Conservation (phyloP, 2,329 filamentous ascomycete genomes). For the Akanthomyces lecanii region DNA sequence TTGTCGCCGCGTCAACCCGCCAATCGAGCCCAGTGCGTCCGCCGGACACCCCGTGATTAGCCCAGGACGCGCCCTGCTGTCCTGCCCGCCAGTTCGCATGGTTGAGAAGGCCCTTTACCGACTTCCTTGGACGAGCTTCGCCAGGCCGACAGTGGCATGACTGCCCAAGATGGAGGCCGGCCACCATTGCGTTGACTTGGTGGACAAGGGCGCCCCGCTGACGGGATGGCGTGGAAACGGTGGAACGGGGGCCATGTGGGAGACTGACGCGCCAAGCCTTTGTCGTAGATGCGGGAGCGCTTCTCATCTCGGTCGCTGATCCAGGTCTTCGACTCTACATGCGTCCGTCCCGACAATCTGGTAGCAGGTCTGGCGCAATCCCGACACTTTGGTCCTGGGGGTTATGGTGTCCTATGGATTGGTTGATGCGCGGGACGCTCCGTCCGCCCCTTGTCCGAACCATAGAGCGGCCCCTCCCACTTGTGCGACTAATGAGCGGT, state of each 20-base stretch:
- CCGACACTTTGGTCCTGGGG: slow-evolving; percentile 16
- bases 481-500: slow-evolving; percentile 18
- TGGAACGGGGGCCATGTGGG: not conserved
- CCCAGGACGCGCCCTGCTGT: slow-evolving; percentile 5
- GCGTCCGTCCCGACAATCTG: slow-evolving; percentile 13
- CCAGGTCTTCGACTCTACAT: not conserved
- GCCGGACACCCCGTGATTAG: not conserved
- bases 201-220: slow-evolving; percentile 15
- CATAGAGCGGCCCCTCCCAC: slow-evolving; percentile 16
- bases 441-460: slow-evolving; percentile 19
- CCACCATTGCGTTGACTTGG: slow-evolving; percentile 7
- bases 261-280: slow-evolving; percentile 3
- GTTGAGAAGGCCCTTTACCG: slow-evolving; percentile 2
- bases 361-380: slow-evolving; percentile 8
- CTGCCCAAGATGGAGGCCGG: slow-evolving; percentile 14
- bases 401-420: slow-evolving; percentile 9
- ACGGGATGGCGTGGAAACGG: not conserved
- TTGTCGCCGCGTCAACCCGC: not conserved
- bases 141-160: slow-evolving; percentile 6
- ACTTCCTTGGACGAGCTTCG: not conserved
- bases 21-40: slow-evolving; percentile 11
- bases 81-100: slow-evolving; percentile 3
- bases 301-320: slow-evolving; percentile 11
- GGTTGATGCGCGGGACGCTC: slow-evolving; percentile 18
- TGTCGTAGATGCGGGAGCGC: slow-evolving; percentile 9